Evolutionary conservation across 768 basidiomycete genomes (phyloP).

Genomic region (Lactifluus subvellereus): DNA sequence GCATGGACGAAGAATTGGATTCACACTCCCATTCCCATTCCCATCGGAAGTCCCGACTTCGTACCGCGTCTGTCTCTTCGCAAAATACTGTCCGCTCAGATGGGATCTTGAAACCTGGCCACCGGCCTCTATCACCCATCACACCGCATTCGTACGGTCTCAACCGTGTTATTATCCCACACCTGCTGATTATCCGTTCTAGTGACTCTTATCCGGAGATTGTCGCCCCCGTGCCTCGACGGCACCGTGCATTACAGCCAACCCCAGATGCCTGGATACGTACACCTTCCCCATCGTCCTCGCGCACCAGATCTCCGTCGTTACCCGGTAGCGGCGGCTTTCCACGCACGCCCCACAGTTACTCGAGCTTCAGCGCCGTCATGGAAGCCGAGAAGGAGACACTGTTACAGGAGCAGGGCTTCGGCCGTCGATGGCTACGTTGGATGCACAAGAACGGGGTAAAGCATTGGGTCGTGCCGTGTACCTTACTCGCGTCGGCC

Average conservation of each 20-base stretch:
- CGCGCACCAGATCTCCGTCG: conserved; percentile 3
- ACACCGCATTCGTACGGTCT: conserved; percentile 3
- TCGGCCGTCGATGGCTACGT: conserved; percentile 60
- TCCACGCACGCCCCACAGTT: conserved; percentile 48
- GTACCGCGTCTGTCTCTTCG: conserved; percentile 9
- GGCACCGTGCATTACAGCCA: conserved; percentile 15
- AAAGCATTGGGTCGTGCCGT: conserved; percentile 54
- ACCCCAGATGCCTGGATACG: conserved; percentile 18
- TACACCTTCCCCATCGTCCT: conserved; percentile 16
- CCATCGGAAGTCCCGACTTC: not conserved
- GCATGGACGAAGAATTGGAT: conserved; percentile 13
- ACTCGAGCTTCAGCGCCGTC: conserved; percentile 42
- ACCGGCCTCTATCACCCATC: conserved; percentile 10
- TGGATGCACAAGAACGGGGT: conserved; percentile 74
- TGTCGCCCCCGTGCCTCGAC: conserved; percentile 10
- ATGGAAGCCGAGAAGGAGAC: conserved; percentile 33
- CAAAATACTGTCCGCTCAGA: conserved; percentile 9
- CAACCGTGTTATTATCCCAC: not conserved
- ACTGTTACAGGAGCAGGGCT: conserved; percentile 31
- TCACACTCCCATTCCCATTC: not conserved
- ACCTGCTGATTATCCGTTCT: not conserved
- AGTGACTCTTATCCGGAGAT: conserved; percentile 16
- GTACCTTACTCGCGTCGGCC: conserved; percentile 45
- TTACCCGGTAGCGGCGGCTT: conserved; percentile 50
- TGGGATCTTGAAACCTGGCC: conserved; percentile 5